A percentile compares a stretch with the other conserved stretches of the same genome.
Evolutionary conservation across 805 yeast genomes (phyloP).

Genomic region (Schwanniomyces pseudopolymorphus): DNA sequence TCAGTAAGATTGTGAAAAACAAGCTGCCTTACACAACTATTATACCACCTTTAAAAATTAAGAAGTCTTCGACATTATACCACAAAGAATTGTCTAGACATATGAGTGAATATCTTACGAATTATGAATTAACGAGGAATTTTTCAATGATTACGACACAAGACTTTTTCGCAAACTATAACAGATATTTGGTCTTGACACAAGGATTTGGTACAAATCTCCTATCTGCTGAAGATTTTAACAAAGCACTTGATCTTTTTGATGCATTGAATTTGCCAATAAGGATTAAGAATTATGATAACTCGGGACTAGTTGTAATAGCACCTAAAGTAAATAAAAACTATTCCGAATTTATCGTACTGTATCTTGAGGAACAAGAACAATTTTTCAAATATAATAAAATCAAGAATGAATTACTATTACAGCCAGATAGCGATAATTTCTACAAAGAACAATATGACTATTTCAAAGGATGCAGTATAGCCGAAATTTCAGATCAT

Average conservation of each 20-base stretch:
- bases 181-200: constrained; percentile 30
- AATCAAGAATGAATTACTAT: constrained; percentile 20
- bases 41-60: constrained; percentile 36
- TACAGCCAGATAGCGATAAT: constrained; percentile 13
- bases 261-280: constrained; percentile 60
- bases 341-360: constrained; percentile 27
- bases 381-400: constrained; percentile 22
- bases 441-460: constrained; percentile 15
- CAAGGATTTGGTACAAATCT: constrained; percentile 58
- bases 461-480: constrained; percentile 33
- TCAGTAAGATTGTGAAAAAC: constrained; percentile 21
- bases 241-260: constrained; percentile 58
- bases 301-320: constrained; percentile 34
- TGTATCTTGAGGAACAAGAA: constrained; percentile 23
- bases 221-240: constrained; percentile 68
- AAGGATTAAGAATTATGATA: constrained; percentile 30
- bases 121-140: constrained; percentile 23
- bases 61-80: constrained; percentile 37
- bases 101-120: constrained; percentile 64
- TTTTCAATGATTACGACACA: constrained; percentile 41
- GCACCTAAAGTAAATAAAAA: constrained; percentile 23
- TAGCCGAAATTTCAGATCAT: constrained; percentile 43
- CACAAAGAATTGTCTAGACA: constrained; percentile 75
- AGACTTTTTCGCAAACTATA: constrained; percentile 43
- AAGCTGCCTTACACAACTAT: constrained; percentile 5